Conservation (phyloP, 2,329 filamentous ascomycete species). For the Pleoardoris graminearum region DNA sequence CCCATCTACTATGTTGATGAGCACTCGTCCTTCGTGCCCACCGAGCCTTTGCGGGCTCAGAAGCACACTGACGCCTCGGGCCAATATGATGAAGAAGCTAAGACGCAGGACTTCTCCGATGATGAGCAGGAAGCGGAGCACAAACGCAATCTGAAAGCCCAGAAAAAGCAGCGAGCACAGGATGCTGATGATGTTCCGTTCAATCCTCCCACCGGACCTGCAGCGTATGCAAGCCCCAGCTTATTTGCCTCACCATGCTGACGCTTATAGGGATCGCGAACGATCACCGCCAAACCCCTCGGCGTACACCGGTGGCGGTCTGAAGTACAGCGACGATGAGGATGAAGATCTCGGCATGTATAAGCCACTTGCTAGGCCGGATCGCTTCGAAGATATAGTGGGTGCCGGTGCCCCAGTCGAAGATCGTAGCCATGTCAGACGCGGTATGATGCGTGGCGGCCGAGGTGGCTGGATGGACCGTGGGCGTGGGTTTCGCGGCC, state of each 20-base stretch:
- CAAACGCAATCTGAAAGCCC: constrained; percentile 63
- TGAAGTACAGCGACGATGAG: constrained; percentile 51
- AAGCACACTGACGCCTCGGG: constrained; percentile 96
- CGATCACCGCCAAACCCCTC: constrained; percentile 20
- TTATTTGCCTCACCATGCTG: constrained; percentile 5
- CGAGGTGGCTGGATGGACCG: constrained; percentile 42
- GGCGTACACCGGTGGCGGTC: constrained; percentile 39
- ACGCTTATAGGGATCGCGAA: background rate
- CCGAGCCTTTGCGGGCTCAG: constrained; percentile 72
- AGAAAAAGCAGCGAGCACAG: constrained; percentile 50
- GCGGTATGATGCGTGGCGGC: constrained; percentile 36
- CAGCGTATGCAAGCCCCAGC: constrained; percentile 12
- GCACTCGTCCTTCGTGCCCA: constrained; percentile 84
- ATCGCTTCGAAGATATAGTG: constrained; percentile 52
- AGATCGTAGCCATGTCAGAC: constrained; percentile 42
- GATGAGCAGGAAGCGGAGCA: constrained; percentile 91
- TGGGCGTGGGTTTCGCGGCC: constrained; percentile 42
- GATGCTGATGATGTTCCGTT: constrained; percentile 28
- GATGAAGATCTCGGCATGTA: constrained; percentile 52
- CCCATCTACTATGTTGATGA: constrained; percentile 78
- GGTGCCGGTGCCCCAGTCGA: constrained; percentile 44
- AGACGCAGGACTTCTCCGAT: constrained; percentile 94
- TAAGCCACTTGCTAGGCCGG: constrained; percentile 52
- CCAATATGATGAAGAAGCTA: constrained; percentile 88
- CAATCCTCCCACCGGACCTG: constrained; percentile 19